Evolutionary conservation across 306 rosid species (phyloP).

Genomic region (Ochetophila trinervis): DNA sequence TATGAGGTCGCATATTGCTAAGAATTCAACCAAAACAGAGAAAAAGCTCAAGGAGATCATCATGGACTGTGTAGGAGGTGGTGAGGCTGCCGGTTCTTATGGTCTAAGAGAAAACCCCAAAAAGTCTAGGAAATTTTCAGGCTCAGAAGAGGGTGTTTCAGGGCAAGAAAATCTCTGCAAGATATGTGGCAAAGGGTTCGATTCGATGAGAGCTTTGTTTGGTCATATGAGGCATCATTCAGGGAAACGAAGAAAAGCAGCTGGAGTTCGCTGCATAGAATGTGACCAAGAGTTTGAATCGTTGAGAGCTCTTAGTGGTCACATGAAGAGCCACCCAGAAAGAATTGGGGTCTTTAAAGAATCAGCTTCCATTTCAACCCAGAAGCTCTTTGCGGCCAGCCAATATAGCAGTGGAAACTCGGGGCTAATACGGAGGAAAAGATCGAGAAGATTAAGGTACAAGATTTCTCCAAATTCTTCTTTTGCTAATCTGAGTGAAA

Average conservation of each 20-base stretch:
- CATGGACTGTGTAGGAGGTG: conserved; percentile 11
- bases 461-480: conserved; percentile 20
- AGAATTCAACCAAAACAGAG: conserved; percentile 23
- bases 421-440: conserved; percentile 31
- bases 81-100: conserved; percentile 22
- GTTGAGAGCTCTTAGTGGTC: conserved; percentile 27
- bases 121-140: conserved; percentile 38
- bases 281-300: conserved; percentile 34
- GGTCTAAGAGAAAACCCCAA: conserved; percentile 47
- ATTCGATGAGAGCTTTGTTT: conserved; percentile 33
- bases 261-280: conserved; percentile 25
- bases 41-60: conserved; percentile 3
- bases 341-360: background rate
- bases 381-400: conserved; percentile 12
- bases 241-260: conserved; percentile 22
- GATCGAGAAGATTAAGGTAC: conserved; percentile 43
- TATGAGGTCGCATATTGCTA: conserved; percentile 39
- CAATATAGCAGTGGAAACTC: conserved; percentile 19
- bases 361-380: conserved; percentile 4
- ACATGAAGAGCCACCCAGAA: conserved; percentile 20
- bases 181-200: conserved; percentile 40
- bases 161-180: conserved; percentile 32
- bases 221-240: conserved; percentile 60
- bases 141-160: conserved; percentile 1
- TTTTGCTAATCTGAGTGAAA: conserved; percentile 20